These are phyloP conservation scores for Vicia sativa DNA, from an alignment of 306 rosid genomes.

Conservation along the genomic window DNA sequence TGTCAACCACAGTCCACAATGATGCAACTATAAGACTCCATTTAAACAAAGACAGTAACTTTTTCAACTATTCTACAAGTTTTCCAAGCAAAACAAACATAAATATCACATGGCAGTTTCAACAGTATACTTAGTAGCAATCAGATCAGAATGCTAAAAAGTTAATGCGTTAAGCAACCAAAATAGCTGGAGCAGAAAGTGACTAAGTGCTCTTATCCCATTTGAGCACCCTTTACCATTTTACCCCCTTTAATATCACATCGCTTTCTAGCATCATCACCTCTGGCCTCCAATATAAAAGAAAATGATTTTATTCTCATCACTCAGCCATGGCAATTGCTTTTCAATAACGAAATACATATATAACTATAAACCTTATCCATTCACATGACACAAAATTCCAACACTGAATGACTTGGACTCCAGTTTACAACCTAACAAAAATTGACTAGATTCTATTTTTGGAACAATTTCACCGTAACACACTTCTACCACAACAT, in stretches of 20 bases:
- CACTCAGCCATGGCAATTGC: conserved; percentile 11
- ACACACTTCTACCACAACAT: background rate
- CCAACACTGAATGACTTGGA: conserved; percentile 19
- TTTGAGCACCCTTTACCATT: conserved; percentile 14
- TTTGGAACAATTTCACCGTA: background rate
- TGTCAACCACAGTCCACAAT: conserved; percentile 29
- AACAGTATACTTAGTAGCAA: conserved; percentile 10
- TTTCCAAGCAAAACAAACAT: conserved; percentile 11
- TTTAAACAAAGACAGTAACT: background rate
- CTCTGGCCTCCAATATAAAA: conserved; percentile 7
- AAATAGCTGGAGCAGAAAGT: conserved; percentile 14
- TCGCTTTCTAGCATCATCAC: conserved; percentile 23
- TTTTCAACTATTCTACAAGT: conserved; percentile 27
- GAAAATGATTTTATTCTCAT: conserved; percentile 14
- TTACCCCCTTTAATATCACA: background rate
- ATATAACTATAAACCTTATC: conserved; percentile 7
- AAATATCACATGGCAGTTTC: conserved; percentile 1
- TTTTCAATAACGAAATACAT: conserved; percentile 21
- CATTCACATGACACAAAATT: conserved; percentile 22
- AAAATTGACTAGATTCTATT: conserved; percentile 10
- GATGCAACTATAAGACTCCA: conserved; percentile 21
- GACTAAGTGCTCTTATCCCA: conserved; percentile 1
- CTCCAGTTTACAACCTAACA: conserved; percentile 24
- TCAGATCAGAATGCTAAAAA: conserved; percentile 19
- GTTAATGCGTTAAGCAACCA: conserved; percentile 1